Percentiles rank a stretch among this genome's conserved stretches.
Conservation (phyloP, 768 basidiomycete species). For the Lactarius psammicola region DNA sequence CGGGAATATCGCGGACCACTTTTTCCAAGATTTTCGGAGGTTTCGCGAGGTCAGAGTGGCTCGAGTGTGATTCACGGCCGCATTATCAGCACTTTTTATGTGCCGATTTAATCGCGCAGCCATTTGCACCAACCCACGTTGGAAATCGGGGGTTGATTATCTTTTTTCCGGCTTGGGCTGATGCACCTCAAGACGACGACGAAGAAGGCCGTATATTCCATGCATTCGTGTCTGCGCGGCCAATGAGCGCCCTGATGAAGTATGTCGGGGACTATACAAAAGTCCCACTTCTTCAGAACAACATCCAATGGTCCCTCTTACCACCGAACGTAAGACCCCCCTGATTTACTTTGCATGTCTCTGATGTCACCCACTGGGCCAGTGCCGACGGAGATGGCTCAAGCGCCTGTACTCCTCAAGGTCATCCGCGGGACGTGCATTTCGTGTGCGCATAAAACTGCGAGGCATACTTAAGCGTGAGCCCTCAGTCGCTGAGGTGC, state of each 20-base stretch:
- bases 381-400: not conserved
- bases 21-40: not conserved
- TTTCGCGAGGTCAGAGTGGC: not conserved
- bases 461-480: constrained; percentile 2
- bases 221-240: not conserved
- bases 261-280: not conserved
- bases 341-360: not conserved
- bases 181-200: not conserved
- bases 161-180: accelerated
- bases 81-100: not conserved
- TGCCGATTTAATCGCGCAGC: not conserved
- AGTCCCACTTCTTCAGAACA: not conserved
- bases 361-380: not conserved
- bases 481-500: constrained; percentile 8
- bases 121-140: not conserved
- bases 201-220: not conserved
- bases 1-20: not conserved
- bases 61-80: not conserved
- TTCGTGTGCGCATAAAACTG: constrained; percentile 6
- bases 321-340: not conserved
- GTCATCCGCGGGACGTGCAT: not conserved
- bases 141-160: not conserved
- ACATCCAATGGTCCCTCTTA: not conserved
- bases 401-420: not conserved
- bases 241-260: not conserved